Evolutionary conservation across 768 basidiomycete genomes (phyloP), one percentile per base, ranked within the genome.

Genomic region (Galerina sulciceps): DNA sequence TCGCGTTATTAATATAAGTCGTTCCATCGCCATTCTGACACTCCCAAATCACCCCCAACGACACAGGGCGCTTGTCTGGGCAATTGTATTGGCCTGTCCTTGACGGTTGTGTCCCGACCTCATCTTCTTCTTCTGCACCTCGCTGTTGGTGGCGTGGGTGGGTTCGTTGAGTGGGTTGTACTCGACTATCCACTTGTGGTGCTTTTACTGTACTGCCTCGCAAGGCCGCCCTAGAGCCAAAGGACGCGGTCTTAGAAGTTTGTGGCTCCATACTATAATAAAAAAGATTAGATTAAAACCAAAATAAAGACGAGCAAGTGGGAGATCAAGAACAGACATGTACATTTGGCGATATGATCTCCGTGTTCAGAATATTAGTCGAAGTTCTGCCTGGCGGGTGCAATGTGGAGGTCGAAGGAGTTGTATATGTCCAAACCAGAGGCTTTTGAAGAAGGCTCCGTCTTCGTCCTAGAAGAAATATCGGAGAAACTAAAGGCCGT

Each of bases 131-230:
- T n/a, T n/a, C n/a, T n/a, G n/a, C n/a, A n/a, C n/a, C n/a, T 91
- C n/a, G 89, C 48, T 84, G n/a, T n/a, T n/a, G n/a, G n/a, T 76
- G 14, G 85, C 75, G 68, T 93, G 91, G 3, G 91, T 85, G 37
- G 90, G 81, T 74, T 94, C 92, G 80, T 94, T 95, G 46, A 94
- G 76, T 3, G 87, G 89, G 72, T 94, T 94, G 75, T 91, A 95
- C 15, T 91, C 91, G 1, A 91, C 92, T 57, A 94, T 86, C 91
- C 91, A 93, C 60, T 84, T 79, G 72, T 94, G 90, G 57, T 77
- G 81, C 61, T 80, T n/a, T 77, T 81, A 62, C 80, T 86, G 79
- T 93, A 93, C 70, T 90, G 90, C n/a, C n/a, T n/a, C 66, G 76
- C 78, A 0, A 92, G n/a, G n/a, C n/a, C n/a, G n/a, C n/a, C n/a